A percentile compares a stretch with the other conserved stretches of the same genome.
phyloP scores from a whole-genome alignment of 1,284 basidiomycete genomes.

The Coriolopsis trogii region DNA sequence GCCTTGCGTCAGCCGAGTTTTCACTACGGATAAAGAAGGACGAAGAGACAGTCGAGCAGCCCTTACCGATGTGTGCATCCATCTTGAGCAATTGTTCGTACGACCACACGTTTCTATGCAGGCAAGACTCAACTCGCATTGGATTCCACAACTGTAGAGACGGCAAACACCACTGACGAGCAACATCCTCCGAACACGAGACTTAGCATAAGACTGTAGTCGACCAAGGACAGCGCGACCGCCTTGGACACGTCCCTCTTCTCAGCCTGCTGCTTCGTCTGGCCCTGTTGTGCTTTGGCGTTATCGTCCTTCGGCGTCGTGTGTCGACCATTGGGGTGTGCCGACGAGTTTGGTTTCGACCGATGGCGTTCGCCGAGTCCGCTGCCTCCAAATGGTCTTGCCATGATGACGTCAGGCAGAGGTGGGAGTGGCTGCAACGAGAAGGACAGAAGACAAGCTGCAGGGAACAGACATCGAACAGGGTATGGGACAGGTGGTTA shows the following conservation, averaged over 20 bases:
- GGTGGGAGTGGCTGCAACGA: neutral
- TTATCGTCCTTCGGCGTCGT: neutral
- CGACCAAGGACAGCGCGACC: conserved; percentile 41
- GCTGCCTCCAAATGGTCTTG: neutral
- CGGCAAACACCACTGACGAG: conserved; percentile 50
- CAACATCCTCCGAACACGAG: conserved; percentile 84
- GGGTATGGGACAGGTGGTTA: neutral
- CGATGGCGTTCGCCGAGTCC: neutral
- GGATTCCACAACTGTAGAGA: neutral
- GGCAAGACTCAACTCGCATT: conserved; percentile 1
- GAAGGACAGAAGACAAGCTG: neutral
- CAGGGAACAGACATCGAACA: conserved; percentile 3
- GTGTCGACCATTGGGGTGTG: too few species aligned
- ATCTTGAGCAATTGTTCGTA: conserved; percentile 73
- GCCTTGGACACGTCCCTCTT: conserved; percentile 14
- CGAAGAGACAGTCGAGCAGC: too few species aligned
- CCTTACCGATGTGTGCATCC: conserved; percentile 69
- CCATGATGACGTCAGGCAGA: conserved; percentile 8
- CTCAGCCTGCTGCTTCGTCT: neutral
- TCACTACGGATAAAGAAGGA: too few species aligned
- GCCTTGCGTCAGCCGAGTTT: neutral
- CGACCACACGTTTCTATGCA: conserved; percentile 64
- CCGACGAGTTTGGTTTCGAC: neutral
- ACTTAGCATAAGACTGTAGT: conserved; percentile 52
- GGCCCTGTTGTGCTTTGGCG: neutral